phyloP scores from a whole-genome alignment of 371 early-diverging fungal species.

The Mucor racemosus region DNA sequence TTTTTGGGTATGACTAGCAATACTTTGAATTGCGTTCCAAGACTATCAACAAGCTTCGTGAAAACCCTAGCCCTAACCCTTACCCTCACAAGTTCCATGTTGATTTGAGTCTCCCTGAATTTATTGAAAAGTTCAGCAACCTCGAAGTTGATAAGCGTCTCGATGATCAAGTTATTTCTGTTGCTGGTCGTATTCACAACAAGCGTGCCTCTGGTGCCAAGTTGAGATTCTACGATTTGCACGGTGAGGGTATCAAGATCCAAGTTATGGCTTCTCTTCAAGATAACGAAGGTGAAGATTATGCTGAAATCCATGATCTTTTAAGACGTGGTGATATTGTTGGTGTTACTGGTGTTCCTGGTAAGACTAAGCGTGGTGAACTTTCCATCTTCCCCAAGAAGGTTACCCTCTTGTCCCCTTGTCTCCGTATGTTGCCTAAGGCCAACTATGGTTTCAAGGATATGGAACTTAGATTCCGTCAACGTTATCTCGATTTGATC shows the following conservation, averaged over 20 bases:
- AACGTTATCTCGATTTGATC: conserved; percentile 99
- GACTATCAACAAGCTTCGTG: conserved; percentile 81
- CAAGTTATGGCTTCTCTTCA: conserved; percentile 93
- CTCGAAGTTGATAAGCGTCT: conserved; percentile 77
- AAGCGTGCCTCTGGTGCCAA: conserved; percentile 89
- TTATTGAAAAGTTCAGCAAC: conserved; percentile 80
- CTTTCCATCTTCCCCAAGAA: conserved; percentile 94
- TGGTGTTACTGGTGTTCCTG: conserved; percentile 94
- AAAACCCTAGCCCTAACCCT: conserved; percentile 79
- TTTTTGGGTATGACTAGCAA: conserved; percentile 56
- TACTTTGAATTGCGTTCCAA: conserved; percentile 97
- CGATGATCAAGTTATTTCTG: conserved; percentile 71
- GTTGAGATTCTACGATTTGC: conserved; percentile 96
- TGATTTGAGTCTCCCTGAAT: conserved; percentile 80
- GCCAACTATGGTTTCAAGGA: conserved; percentile 97
- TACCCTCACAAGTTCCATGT: conserved; percentile 99
- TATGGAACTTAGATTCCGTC: conserved; percentile 96
- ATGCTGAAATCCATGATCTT: conserved; percentile 77
- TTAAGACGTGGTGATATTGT: conserved; percentile 98
- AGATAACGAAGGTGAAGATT: conserved; percentile 79
- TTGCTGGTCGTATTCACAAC: conserved; percentile 92
- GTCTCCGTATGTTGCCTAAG: conserved; percentile 97
- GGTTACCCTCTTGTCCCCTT: conserved; percentile 91
- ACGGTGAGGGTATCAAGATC: conserved; percentile 92
- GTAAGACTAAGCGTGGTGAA: conserved; percentile 96